phyloP scores from a whole-genome alignment of 345 rosid species.

The Syzygium jambos region DNA sequence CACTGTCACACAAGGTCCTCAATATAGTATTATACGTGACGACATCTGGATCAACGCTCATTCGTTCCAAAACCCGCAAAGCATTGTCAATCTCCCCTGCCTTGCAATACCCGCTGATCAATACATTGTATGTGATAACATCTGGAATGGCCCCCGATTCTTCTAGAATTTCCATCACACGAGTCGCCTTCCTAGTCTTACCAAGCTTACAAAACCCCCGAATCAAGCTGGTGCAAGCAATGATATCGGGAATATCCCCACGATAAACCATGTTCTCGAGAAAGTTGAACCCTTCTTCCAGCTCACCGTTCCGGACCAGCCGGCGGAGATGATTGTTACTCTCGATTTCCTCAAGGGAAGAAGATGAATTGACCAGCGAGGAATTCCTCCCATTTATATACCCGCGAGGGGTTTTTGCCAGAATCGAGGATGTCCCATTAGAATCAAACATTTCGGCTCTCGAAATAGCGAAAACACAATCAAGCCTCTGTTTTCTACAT shows the following conservation, averaged over 20 bases:
- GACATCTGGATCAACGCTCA: slow-evolving; percentile 79
- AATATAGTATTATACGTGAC: slow-evolving; percentile 78
- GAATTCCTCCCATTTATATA: slow-evolving; percentile 29
- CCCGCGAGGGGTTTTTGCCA: slow-evolving; percentile 22
- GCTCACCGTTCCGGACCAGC: slow-evolving; percentile 50
- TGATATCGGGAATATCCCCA: slow-evolving; percentile 66
- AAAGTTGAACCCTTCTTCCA: slow-evolving; percentile 57
- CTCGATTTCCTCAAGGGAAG: slow-evolving; percentile 45
- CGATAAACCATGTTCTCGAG: slow-evolving; percentile 73
- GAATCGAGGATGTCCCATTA: slow-evolving; percentile 30
- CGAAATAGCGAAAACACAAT: slow-evolving; percentile 31
- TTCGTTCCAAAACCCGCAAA: slow-evolving; percentile 46
- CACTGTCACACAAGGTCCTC: slow-evolving; percentile 63
- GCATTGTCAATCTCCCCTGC: slow-evolving; percentile 72
- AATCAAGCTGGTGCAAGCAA: slow-evolving; percentile 67
- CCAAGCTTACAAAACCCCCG: slow-evolving; percentile 71
- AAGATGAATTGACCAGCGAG: slow-evolving; percentile 11
- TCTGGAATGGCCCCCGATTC: slow-evolving; percentile 69
- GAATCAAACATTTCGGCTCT: slow-evolving; percentile 30
- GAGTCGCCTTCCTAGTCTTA: slow-evolving; percentile 60
- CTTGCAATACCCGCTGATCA: slow-evolving; percentile 79
- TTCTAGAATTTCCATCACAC: slow-evolving; percentile 68
- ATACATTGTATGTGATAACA: slow-evolving; percentile 72
- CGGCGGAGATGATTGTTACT: slow-evolving; percentile 53
- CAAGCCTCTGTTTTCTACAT: slow-evolving; percentile 19